Percentiles rank a stretch among this genome's conserved stretches.
phyloP scores from a whole-genome alignment of 1,284 basidiomycete genomes.

The Rhodotorula mucilaginosa region DNA sequence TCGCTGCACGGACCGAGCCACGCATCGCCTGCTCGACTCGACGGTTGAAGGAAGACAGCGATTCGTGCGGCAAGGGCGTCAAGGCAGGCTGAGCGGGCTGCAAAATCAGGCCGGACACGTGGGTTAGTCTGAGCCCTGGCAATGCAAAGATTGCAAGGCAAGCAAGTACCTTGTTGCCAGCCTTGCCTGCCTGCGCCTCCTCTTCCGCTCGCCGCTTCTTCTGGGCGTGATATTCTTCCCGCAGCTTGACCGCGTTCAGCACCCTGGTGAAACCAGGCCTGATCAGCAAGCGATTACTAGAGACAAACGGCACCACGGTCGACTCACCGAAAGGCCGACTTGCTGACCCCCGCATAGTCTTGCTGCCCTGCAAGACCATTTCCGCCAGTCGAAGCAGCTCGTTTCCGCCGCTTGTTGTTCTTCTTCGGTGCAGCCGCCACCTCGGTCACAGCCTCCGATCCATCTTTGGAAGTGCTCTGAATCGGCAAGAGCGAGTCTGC shows the following conservation, averaged over 20 bases:
- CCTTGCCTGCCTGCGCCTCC: constrained; percentile 18
- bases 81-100: constrained; percentile 16
- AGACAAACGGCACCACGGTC: too few species aligned
- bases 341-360: constrained; percentile 26
- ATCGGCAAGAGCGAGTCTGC: constrained; percentile 34
- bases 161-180: constrained; percentile 13
- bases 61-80: constrained; percentile 35
- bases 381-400: not conserved
- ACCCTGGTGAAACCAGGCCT: constrained; percentile 9
- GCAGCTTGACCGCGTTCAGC: constrained; percentile 32
- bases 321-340: constrained; percentile 29
- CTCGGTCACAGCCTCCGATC: not conserved
- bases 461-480: not conserved
- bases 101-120: not conserved
- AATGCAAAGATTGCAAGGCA: not conserved
- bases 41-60: constrained; percentile 36
- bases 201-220: constrained; percentile 37
- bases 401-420: constrained; percentile 26
- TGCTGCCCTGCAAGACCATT: not conserved
- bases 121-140: not conserved
- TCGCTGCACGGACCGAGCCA: constrained; percentile 25
- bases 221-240: constrained; percentile 37
- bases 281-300: not conserved
- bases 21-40: constrained; percentile 39
- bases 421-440: constrained; percentile 3